Percentiles rank a stretch among this genome's conserved stretches.
Evolutionary conservation across 768 basidiomycete genomes (phyloP).

Genomic region (Naganishia antarctica): DNA sequence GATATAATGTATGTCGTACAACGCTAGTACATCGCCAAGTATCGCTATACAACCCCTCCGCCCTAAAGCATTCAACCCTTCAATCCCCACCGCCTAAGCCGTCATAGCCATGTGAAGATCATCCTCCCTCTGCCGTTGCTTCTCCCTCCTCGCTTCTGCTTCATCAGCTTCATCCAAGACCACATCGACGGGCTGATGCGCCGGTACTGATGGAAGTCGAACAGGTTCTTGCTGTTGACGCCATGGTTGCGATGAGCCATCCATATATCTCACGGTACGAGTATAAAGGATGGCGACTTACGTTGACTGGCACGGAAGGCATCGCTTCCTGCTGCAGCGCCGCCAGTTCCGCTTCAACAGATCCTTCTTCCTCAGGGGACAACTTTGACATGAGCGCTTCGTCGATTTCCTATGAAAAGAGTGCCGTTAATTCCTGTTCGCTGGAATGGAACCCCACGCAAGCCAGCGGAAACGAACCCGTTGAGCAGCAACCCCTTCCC

Average conservation of each 20-base stretch:
- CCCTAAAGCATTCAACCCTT: not conserved
- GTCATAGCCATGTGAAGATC: slow-evolving; percentile 24
- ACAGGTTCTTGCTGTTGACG: not conserved
- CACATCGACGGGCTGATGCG: slow-evolving; percentile 1
- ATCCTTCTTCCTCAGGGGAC: slow-evolving; percentile 85
- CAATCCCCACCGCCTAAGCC: not conserved
- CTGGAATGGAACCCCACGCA: too few relatives aligned
- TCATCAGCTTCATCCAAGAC: slow-evolving; percentile 5
- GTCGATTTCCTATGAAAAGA: slow-evolving; percentile 73
- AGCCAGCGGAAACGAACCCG: slow-evolving; percentile 53
- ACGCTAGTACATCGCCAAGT: not conserved
- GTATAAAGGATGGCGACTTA: not conserved
- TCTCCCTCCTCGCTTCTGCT: not conserved
- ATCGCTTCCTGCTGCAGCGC: slow-evolving; percentile 56
- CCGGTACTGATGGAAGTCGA: slow-evolving; percentile 4
- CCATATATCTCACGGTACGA: not conserved
- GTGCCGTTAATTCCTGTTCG: too few relatives aligned
- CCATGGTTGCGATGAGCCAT: not conserved
- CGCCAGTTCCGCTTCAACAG: slow-evolving; percentile 75
- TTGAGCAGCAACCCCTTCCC: slow-evolving; percentile 88
- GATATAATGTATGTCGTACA: too few relatives aligned
- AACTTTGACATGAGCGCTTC: slow-evolving; percentile 77
- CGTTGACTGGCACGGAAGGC: not conserved
- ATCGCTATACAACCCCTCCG: not conserved
- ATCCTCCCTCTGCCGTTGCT: slow-evolving; percentile 16